Evolutionary conservation across 192 early-diverging fungal species (phyloP).

Genomic region (Backusella liffmaniae): DNA sequence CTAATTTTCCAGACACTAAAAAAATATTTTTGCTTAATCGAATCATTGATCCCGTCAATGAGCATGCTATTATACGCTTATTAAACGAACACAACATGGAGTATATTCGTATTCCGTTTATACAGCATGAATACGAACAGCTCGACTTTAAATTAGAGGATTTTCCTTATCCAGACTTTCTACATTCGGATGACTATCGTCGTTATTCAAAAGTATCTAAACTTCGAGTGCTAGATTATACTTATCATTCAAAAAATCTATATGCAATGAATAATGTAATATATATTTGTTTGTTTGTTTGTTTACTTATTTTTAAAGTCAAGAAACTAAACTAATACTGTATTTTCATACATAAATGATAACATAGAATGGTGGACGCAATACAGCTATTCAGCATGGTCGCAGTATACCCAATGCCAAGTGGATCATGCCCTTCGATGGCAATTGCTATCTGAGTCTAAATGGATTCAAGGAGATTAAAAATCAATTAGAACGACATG

Average conservation of each 20-base stretch:
- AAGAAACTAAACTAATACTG: neutral
- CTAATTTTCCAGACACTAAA: slow-evolving; percentile 49
- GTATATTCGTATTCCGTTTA: slow-evolving; percentile 57
- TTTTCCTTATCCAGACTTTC: slow-evolving; percentile 60
- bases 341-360: neutral
- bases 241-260: slow-evolving; percentile 62
- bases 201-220: slow-evolving; percentile 56
- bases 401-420: slow-evolving; percentile 41
- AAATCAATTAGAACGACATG: slow-evolving; percentile 41
- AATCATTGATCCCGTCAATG: slow-evolving; percentile 52
- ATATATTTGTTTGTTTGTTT: neutral
- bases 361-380: slow-evolving; percentile 57
- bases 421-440: slow-evolving; percentile 66
- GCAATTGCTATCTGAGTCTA: slow-evolving; percentile 56
- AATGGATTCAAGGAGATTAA: slow-evolving; percentile 54
- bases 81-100: slow-evolving; percentile 48
- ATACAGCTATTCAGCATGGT: slow-evolving; percentile 52
- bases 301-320: slow-evolving; percentile 5
- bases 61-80: slow-evolving; percentile 51
- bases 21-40: slow-evolving; percentile 61
- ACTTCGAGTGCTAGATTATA: slow-evolving; percentile 56
- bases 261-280: slow-evolving; percentile 69
- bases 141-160: slow-evolving; percentile 58
- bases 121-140: slow-evolving; percentile 47
- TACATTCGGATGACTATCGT: slow-evolving; percentile 58